These are phyloP conservation scores for Paraconiothyrium sp. DNA, from an alignment of 2,329 filamentous ascomycete species.

Conservation along the genomic window DNA sequence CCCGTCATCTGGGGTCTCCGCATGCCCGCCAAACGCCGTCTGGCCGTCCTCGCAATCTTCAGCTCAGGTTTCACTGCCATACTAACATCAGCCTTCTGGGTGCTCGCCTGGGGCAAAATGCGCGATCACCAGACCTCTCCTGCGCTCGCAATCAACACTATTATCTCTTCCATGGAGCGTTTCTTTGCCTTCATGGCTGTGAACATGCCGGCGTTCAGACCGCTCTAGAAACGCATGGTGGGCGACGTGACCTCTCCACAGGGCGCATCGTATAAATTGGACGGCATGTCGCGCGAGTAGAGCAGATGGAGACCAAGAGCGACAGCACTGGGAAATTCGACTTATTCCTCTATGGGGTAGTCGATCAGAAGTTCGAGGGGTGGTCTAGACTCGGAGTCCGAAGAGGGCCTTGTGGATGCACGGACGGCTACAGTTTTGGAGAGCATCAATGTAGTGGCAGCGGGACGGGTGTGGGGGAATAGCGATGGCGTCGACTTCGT, in stretches of 20 bases:
- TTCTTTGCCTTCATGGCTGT: conserved; percentile 9
- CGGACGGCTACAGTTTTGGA: neutral
- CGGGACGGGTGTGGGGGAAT: neutral
- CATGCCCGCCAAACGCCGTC: neutral
- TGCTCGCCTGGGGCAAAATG: conserved; percentile 9
- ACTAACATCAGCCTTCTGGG: conserved; percentile 1
- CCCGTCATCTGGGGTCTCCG: conserved; percentile 7
- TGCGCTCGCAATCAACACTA: conserved; percentile 1
- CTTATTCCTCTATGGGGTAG: neutral
- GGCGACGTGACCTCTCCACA: neutral
- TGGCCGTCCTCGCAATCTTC: conserved; percentile 7
- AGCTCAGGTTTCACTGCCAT: conserved; percentile 3
- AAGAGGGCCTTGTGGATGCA: conserved; percentile 6
- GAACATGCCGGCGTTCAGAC: conserved; percentile 9
- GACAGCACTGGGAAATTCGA: neutral
- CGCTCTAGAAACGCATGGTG: conserved; percentile 1
- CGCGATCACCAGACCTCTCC: neutral
- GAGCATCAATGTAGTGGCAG: neutral
- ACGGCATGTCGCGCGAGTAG: conserved; percentile 2
- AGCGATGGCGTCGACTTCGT: neutral
- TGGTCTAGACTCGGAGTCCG: conserved; percentile 8
- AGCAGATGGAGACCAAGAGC: neutral
- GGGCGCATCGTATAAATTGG: neutral
- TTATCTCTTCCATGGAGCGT: neutral
- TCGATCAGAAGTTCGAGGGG: neutral